Base-by-base conservation (phyloP, 2,329 filamentous ascomycete genomes). In the Niveomyces coronatus region DNA sequence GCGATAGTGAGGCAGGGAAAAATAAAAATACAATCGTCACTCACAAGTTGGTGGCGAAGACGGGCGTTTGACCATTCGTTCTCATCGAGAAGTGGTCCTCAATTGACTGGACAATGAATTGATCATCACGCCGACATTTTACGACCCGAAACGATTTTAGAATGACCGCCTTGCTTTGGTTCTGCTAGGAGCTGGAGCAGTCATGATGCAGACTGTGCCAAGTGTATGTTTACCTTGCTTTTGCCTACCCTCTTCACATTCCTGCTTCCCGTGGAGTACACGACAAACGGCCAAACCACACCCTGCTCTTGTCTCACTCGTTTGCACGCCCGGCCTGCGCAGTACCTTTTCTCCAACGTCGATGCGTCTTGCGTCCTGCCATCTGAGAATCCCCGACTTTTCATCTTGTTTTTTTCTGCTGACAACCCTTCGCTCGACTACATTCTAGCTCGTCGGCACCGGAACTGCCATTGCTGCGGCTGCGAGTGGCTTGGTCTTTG, bases 381-480 rank as follows among this genome's bases (percentile, higher is more conserved):
- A n/a, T n/a, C n/a, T n/a, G n/a, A n/a, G n/a, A n/a, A n/a, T n/a
- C 22, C 22, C 22, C 22, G 22, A 24, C 7, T 11, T 11, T 24
- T 24, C 7, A 7, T 24, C 22, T 24, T 7, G 22, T 24, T 16
- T 31, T 4, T 26, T 32, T 30, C 32, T 41, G 35, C 37, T 44
- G 17, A 19, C 29, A 22, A 17, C 22, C 26, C 31, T 11, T 7
- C 11, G 8, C 14, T 28, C 14, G 17, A 37, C 22, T 39, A 31
- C 44, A 40, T 45, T 37, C 34, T 51, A 78, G 74, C 71, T 78
- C 50, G 69, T 76, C 59, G 74, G 72, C 57, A 70, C 73, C 49
- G 71, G 74, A 56, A 73, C 72, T 59, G 72, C 71, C 47, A 68
- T 76, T 55, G 74, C 73, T 59, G 71, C 72, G 52, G 73, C 73